A percentile compares a stretch with the other conserved stretches of the same genome.
phyloP scores from a whole-genome alignment of 176 grass and related monocot genomes.

The Pontederia paniculata region DNA sequence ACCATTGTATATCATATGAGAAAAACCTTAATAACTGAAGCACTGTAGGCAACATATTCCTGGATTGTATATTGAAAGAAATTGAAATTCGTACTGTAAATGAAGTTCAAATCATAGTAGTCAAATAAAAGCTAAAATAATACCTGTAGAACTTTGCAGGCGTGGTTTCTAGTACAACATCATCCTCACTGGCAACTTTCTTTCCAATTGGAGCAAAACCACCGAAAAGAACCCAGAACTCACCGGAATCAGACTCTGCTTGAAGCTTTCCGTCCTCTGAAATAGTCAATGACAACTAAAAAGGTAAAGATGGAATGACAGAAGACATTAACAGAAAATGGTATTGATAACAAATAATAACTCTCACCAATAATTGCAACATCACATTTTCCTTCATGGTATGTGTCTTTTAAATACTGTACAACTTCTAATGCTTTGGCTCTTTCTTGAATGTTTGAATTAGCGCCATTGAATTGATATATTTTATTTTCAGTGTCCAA shows the following conservation, averaged over 20 bases:
- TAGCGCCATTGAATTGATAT: constrained; percentile 19
- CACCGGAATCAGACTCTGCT: constrained; percentile 14
- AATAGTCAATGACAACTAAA: not conserved
- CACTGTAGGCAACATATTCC: no score
- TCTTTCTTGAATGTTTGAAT: constrained; percentile 21
- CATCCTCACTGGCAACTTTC: constrained; percentile 9
- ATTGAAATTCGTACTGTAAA: no score
- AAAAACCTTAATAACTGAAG: no score
- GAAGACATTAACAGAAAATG: not conserved
- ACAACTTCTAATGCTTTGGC: constrained; percentile 19
- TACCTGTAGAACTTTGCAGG: constrained; percentile 17
- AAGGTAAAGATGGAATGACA: not conserved
- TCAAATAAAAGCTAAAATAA: not conserved
- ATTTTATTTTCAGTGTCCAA: constrained; percentile 15
- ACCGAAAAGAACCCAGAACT: constrained; percentile 26
- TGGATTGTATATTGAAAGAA: no score
- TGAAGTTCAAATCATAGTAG: not conserved
- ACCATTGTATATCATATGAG: no score
- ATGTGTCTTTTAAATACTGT: constrained; percentile 16
- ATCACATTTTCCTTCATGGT: constrained; percentile 19
- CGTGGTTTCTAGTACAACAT: constrained; percentile 6
- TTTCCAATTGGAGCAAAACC: constrained; percentile 18
- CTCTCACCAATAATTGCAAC: constrained; percentile 17
- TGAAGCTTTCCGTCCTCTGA: constrained; percentile 19
- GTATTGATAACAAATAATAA: not conserved